Base-by-base conservation (phyloP, 805 yeast species). In the Kazachstania kunashirensis region DNA sequence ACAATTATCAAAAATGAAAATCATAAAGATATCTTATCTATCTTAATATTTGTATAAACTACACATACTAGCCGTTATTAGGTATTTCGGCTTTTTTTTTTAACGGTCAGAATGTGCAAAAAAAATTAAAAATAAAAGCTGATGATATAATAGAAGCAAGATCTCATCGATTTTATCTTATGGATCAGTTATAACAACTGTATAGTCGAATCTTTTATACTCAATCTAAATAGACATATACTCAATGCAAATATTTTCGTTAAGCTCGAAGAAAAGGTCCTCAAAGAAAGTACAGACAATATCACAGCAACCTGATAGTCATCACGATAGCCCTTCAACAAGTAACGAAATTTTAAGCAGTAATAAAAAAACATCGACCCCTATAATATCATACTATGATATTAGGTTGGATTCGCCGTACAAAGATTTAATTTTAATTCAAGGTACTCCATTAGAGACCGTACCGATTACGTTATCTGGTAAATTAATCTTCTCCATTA, bases 391-490 rank as follows among this genome's bases (percentile, higher is more conserved):
- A 1, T 52, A 52, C 31, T 58, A 55, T 37, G 65, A 60, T 36
- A 52, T 62, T 13, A 38, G 58, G 41, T 34, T 66, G 9, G 57
- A 59, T 30, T 53, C 68, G 2, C 56, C 63, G 0, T 62, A 62
- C 40, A 58, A 63, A 33, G 86, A 88, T 55, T 79, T 86, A 14
- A 59, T 88, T 2, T 67, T 89, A 1, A 63, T 92, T 23, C 73
- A 82, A 40, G 96, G 96, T 3, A 60, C 80, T 1, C 79, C 79
- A 15, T 68, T 71, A 31, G 92, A 82, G 38, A 84, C 94, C 0
- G 72, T 84, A 0, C 77, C 94, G 2, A 79, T 73, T 2, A 66
- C 79, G n/a, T 59, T 92, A 25, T 59, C 76, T 0, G 98, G 97
- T 2, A 74, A 73, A 21, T 70, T 89, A 14, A 82, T 80, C 0